Conservation (phyloP, 2,329 filamentous ascomycete species). For the Cytospora leucostoma region DNA sequence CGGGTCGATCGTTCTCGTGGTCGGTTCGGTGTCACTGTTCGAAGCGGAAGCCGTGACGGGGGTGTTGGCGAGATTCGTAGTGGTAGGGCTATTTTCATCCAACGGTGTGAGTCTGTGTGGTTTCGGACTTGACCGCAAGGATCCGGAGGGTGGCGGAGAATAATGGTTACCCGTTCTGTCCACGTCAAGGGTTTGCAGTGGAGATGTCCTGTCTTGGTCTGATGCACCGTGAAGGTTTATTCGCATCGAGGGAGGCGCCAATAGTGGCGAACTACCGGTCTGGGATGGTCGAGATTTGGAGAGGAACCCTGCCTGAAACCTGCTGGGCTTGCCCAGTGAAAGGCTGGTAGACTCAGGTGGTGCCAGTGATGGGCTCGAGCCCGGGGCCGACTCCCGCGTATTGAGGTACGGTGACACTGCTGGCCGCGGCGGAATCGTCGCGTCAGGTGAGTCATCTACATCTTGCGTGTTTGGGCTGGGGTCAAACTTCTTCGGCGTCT, state of each 20-base stretch:
- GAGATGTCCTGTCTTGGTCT: slow-evolving; percentile 48
- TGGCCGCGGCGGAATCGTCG: slow-evolving; percentile 47
- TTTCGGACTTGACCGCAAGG: slow-evolving; percentile 36
- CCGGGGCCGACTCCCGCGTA: slow-evolving; percentile 53
- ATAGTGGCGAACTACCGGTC: slow-evolving; percentile 62
- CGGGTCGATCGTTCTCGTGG: slow-evolving; percentile 47
- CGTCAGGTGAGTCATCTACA: slow-evolving; percentile 47
- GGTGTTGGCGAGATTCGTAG: slow-evolving; percentile 37
- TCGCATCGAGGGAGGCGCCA: slow-evolving; percentile 57
- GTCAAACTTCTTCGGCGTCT: slow-evolving; percentile 75
- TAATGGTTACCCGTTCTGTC: slow-evolving; percentile 52
- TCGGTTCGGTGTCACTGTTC: slow-evolving; percentile 53
- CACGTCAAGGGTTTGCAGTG: slow-evolving; percentile 53
- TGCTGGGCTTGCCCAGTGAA: slow-evolving; percentile 58
- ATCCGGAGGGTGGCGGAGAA: slow-evolving; percentile 43
- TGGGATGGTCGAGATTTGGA: slow-evolving; percentile 54
- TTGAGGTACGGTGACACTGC: slow-evolving; percentile 57
- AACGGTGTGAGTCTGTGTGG: slow-evolving; percentile 40
- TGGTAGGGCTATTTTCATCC: slow-evolving; percentile 56
- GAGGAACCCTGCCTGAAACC: slow-evolving; percentile 89
- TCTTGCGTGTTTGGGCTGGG: slow-evolving; percentile 52
- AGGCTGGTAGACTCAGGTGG: slow-evolving; percentile 47
- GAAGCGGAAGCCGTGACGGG: slow-evolving; percentile 42
- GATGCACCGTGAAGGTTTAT: slow-evolving; percentile 60
- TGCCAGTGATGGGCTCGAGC: slow-evolving; percentile 61